Evolutionary conservation across 495 filamentous ascomycete genomes (phyloP).

Genomic region (Cairneyella variabilis): DNA sequence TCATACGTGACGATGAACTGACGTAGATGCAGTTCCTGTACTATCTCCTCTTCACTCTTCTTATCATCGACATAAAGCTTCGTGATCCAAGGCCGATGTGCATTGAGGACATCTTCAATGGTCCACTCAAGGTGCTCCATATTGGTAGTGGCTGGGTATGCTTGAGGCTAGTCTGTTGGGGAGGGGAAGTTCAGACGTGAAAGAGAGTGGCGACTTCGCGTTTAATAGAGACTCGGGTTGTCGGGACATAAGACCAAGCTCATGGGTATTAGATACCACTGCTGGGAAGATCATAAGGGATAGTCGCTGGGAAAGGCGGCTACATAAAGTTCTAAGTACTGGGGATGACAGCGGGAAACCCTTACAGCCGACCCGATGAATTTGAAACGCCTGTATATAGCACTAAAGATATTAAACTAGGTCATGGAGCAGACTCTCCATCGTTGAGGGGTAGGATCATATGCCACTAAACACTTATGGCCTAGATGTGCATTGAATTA

Average conservation of each 20-base stretch:
- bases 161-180: neutral
- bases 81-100: conserved; percentile 19
- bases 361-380: neutral
- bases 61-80: conserved; percentile 14
- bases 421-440: neutral
- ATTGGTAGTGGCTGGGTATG: neutral
- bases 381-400: neutral
- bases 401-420: neutral
- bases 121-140: conserved; percentile 19
- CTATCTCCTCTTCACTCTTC: conserved; percentile 18
- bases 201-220: neutral
- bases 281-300: neutral
- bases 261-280: neutral
- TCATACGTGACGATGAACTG: conserved; percentile 15
- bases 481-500: neutral
- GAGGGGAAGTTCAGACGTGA: neutral
- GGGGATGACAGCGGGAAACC: neutral
- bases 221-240: neutral
- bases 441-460: neutral
- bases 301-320: neutral
- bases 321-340: neutral
- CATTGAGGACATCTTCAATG: conserved; percentile 15
- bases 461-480: neutral
- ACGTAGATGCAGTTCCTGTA: conserved; percentile 8
- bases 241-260: neutral